phyloP scores from a whole-genome alignment of 257 asterid genomes.

The Catharanthus roseus region DNA sequence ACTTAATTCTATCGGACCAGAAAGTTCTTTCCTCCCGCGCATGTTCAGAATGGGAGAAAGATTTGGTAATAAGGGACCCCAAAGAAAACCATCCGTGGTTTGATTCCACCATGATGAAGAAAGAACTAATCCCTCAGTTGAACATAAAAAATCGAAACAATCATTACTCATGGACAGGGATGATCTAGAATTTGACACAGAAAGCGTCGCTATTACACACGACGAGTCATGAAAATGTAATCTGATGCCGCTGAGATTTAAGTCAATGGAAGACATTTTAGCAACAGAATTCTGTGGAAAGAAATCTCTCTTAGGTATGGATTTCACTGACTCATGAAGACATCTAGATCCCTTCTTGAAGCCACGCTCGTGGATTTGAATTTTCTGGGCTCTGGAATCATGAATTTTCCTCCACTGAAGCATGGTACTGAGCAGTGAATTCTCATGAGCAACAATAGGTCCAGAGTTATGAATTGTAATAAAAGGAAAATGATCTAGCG shows the following conservation, averaged over 20 bases:
- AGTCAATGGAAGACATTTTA: slow-evolving; percentile 32
- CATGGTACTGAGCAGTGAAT: slow-evolving; percentile 28
- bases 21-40: slow-evolving; percentile 48
- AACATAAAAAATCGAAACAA: slow-evolving; percentile 53
- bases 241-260: slow-evolving; percentile 41
- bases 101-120: slow-evolving; percentile 67
- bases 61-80: slow-evolving; percentile 68
- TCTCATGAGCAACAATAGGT: slow-evolving; percentile 32
- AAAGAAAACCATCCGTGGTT: slow-evolving; percentile 44
- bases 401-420: slow-evolving; percentile 41
- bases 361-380: slow-evolving; percentile 20
- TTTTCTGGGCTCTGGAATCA: slow-evolving; percentile 29
- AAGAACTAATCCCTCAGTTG: slow-evolving; percentile 60
- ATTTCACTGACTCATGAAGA: slow-evolving; percentile 17
- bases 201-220: slow-evolving; percentile 56
- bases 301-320: slow-evolving; percentile 23
- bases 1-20: slow-evolving; percentile 34
- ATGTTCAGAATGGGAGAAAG: slow-evolving; percentile 59
- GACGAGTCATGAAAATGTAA: slow-evolving; percentile 87
- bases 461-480: slow-evolving; percentile 26
- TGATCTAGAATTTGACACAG: slow-evolving; percentile 50
- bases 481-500: slow-evolving; percentile 41
- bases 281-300: slow-evolving; percentile 18
- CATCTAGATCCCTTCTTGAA: slow-evolving; percentile 24
- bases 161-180: slow-evolving; percentile 36